A percentile compares a stretch with the other conserved stretches of the same genome.
Evolutionary conservation across 257 asterid genomes (phyloP).

Genomic region (Petrea volubilis): DNA sequence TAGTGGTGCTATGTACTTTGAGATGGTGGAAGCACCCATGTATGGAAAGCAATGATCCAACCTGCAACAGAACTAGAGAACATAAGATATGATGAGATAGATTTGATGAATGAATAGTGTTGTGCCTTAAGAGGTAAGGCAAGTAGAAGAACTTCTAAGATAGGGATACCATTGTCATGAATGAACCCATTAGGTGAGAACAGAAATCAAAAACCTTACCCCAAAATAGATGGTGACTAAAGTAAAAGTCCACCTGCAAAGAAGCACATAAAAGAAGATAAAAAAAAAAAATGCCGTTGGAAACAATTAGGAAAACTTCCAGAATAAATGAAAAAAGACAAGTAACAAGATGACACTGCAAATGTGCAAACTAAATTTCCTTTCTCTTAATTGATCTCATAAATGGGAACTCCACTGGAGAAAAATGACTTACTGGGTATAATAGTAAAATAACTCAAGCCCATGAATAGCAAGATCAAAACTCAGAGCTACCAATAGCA

Average conservation of each 20-base stretch:
- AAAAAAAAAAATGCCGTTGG: slow-evolving; percentile 5
- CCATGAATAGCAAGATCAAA: slow-evolving; percentile 70
- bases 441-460: slow-evolving; percentile 60
- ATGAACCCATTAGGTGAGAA: slow-evolving; percentile 15
- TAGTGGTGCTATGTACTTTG: slow-evolving; percentile 26
- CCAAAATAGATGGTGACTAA: slow-evolving; percentile 81
- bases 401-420: neutral
- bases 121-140: slow-evolving; percentile 14
- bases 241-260: slow-evolving; percentile 87
- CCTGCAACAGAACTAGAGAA: slow-evolving; percentile 47
- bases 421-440: slow-evolving; percentile 80
- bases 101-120: neutral
- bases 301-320: slow-evolving; percentile 14
- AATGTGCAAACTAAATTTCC: neutral
- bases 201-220: slow-evolving; percentile 51
- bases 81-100: slow-evolving; percentile 27
- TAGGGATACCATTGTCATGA: neutral
- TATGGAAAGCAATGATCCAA: slow-evolving; percentile 72
- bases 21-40: slow-evolving; percentile 54
- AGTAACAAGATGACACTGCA: slow-evolving; percentile 7
- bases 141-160: slow-evolving; percentile 2
- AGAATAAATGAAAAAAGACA: neutral
- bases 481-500: slow-evolving; percentile 57
- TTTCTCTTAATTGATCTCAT: neutral
- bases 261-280: slow-evolving; percentile 8